Evolutionary conservation across 2,329 filamentous ascomycete genomes (phyloP).

Genomic region (Colletotrichum noveboracense): DNA sequence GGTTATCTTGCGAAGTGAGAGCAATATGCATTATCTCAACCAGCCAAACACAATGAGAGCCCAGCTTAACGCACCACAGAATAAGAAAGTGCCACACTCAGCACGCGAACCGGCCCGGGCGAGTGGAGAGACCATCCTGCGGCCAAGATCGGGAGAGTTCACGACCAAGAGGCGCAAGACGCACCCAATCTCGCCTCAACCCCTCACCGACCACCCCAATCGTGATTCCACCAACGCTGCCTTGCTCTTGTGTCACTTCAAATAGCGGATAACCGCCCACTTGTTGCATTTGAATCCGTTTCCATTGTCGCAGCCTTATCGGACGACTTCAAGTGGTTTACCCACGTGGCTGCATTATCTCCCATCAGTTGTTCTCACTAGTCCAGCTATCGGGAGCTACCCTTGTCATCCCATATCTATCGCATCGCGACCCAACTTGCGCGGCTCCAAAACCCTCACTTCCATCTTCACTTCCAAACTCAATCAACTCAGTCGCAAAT

Average conservation of each 20-base stretch:
- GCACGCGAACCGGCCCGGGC: background rate
- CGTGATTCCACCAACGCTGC: slow-evolving; percentile 1
- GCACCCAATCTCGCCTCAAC: background rate
- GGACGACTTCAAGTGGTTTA: background rate
- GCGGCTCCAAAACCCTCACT: background rate
- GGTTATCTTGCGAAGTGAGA: background rate
- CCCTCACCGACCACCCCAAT: background rate
- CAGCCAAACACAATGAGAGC: background rate
- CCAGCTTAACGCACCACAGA: background rate
- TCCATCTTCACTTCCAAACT: no score
- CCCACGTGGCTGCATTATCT: background rate
- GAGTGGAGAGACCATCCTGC: background rate
- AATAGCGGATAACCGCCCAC: background rate
- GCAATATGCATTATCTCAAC: background rate
- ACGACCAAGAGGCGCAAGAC: background rate
- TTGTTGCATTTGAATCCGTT: background rate
- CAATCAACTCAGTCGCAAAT: background rate
- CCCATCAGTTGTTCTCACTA: background rate
- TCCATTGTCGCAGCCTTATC: background rate
- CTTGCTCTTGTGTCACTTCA: background rate
- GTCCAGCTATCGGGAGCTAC: background rate
- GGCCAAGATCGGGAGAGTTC: background rate
- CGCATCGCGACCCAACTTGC: background rate
- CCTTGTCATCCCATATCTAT: background rate
- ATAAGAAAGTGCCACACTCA: background rate